These are phyloP conservation scores for Alternaria viburni DNA, from an alignment of 2,329 filamentous ascomycete species.

Conservation along the genomic window DNA sequence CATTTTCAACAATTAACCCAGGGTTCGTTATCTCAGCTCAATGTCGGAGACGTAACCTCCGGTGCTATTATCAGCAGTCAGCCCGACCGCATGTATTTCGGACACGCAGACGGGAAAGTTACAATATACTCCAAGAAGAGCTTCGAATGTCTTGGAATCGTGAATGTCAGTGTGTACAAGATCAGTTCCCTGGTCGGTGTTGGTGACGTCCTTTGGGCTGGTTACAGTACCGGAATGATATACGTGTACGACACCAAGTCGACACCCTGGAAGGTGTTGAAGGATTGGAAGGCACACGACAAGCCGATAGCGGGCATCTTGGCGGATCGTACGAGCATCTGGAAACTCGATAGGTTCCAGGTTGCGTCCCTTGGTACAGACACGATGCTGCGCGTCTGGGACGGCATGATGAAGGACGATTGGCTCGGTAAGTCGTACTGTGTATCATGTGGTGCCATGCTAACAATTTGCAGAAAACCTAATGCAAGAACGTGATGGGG, in stretches of 20 bases:
- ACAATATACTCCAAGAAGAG: slow-evolving; percentile 85
- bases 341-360: slow-evolving; percentile 82
- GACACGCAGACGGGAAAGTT: slow-evolving; percentile 91
- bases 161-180: slow-evolving; percentile 92
- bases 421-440: slow-evolving; percentile 69
- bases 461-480: slow-evolving; percentile 65
- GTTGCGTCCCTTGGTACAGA: slow-evolving; percentile 88
- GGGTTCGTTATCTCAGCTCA: slow-evolving; percentile 71
- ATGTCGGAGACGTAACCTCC: slow-evolving; percentile 85
- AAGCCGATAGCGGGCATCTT: slow-evolving; percentile 79
- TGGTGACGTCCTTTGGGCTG: slow-evolving; percentile 86
- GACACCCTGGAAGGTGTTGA: slow-evolving; percentile 87
- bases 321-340: slow-evolving; percentile 81
- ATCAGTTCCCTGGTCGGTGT: slow-evolving; percentile 86
- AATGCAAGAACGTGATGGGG: slow-evolving; percentile 82
- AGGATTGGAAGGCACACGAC: slow-evolving; percentile 93
- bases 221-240: slow-evolving; percentile 91
- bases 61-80: slow-evolving; percentile 77
- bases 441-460: slow-evolving; percentile 14
- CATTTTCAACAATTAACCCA: slow-evolving; percentile 77
- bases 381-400: slow-evolving; percentile 84
- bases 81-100: slow-evolving; percentile 83
- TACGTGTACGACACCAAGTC: slow-evolving; percentile 87
- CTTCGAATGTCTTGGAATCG: slow-evolving; percentile 76
- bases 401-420: slow-evolving; percentile 90